Evolutionary conservation across 192 early-diverging fungal species (phyloP).

Genomic region (Dissophora ornata): DNA sequence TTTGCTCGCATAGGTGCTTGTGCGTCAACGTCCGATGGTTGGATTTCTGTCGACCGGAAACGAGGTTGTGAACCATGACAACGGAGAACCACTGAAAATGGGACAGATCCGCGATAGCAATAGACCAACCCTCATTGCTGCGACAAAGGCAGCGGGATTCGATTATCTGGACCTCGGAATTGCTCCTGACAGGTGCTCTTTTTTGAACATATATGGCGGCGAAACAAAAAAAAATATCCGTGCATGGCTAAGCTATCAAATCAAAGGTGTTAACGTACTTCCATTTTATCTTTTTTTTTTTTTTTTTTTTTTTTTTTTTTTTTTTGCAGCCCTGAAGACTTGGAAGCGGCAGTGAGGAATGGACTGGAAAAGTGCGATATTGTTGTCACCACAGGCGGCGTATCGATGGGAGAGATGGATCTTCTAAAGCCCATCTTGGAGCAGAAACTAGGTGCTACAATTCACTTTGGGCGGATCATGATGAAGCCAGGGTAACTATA

Average conservation of each 20-base stretch:
- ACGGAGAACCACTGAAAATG: conserved; percentile 46
- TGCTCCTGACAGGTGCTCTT: conserved; percentile 75
- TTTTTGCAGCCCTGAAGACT: conserved; percentile 56
- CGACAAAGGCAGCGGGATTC: conserved; percentile 70
- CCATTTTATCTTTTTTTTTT: neutral
- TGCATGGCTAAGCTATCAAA: too few relatives aligned
- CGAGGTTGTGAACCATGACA: conserved; percentile 75
- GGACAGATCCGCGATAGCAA: conserved; percentile 91
- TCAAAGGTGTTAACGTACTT: too few relatives aligned
- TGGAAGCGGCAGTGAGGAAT: conserved; percentile 60
- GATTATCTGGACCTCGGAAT: conserved; percentile 81
- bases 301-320: neutral
- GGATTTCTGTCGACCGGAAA: conserved; percentile 92
- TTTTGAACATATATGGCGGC: too few relatives aligned
- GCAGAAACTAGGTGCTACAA: conserved; percentile 75
- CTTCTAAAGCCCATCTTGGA: conserved; percentile 89
- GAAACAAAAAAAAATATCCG: too few relatives aligned
- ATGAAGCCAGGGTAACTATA: conserved; percentile 86
- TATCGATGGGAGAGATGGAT: conserved; percentile 98
- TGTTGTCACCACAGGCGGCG: conserved; percentile 92
- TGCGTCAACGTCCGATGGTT: conserved; percentile 73
- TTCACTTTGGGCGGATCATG: conserved; percentile 90
- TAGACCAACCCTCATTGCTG: conserved; percentile 77
- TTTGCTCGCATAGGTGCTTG: conserved; percentile 57
- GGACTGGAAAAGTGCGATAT: conserved; percentile 75